Base-by-base conservation (phyloP, 768 basidiomycete species). In the Pulveroboletus sp. region DNA sequence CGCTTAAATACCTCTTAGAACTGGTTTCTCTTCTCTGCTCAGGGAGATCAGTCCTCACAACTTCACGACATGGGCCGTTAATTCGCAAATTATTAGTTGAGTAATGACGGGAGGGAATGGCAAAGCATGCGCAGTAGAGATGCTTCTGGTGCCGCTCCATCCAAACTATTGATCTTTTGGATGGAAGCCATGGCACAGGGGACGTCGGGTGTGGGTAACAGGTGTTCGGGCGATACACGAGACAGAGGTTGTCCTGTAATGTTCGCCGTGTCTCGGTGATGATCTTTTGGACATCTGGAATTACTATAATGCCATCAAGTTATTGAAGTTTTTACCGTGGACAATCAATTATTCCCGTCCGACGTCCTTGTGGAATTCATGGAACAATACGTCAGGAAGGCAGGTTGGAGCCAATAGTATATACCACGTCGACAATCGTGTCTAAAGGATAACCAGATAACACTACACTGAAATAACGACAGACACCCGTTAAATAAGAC, bases 11-110 rank as follows among this genome's bases (percentile, higher is more conserved):
- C 76, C 80, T n/a, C 81, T 81, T 24, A 60, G 60, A 12, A 82
- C 75, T n/a, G 80, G 56, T 14, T 72, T 70, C 14, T 78, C 80
- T 36, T 71, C 62, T 47, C 61, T 67, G 55, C 80, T 83, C 36
- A 82, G 67, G 62, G 82, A 84, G 52, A 82, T 76, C 42, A 83
- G 62, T 6, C 81, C 80, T 2, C 78, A 75, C 11, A 76, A 71
- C 61, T 81, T 82, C 12, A 75, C 76, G 14, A 77, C 79, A 68
- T 80, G 79, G 11, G 79, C 79, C 81, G 55, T 39, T 37, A 18
- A 39, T 24, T 60, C 11, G 1, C 32, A 45, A 39, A 12, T 31
- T 12, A 39, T 39, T 28, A 11, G 31, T 47, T 38, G 31, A 15
- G 17, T 14, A 9, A 31, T 41, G 36, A 26, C 24, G 6, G 5